These are phyloP conservation scores for Silybum marianum DNA, from an alignment of 129 eudicot species.

Conservation along the genomic window DNA sequence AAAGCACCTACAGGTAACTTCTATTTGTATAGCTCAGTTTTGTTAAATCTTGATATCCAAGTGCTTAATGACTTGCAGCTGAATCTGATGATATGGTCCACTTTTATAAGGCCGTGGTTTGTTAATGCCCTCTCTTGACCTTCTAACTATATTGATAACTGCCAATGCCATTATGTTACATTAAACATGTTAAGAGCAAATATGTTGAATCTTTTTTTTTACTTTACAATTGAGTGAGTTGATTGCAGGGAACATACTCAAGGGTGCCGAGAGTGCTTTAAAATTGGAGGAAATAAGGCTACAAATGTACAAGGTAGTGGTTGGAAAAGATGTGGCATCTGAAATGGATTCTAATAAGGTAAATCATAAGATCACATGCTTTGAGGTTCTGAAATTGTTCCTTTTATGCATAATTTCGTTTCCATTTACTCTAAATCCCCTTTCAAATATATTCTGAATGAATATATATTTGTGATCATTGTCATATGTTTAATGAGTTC, in stretches of 20 bases:
- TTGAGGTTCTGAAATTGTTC: slow-evolving; percentile 8
- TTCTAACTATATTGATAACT: not conserved
- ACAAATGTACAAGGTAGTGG: slow-evolving; percentile 54
- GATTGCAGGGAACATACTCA: slow-evolving; percentile 54
- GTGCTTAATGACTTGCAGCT: slow-evolving; percentile 12
- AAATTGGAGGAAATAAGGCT: slow-evolving; percentile 74
- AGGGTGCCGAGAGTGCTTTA: slow-evolving; percentile 75
- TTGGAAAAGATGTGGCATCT: slow-evolving; percentile 42
- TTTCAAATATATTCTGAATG: not conserved
- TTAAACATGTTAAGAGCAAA: not conserved
- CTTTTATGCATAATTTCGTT: not conserved
- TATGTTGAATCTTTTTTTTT: not conserved
- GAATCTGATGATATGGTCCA: not conserved
- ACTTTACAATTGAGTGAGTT: slow-evolving; percentile 20
- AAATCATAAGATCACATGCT: slow-evolving; percentile 26
- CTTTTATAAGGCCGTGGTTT: not conserved
- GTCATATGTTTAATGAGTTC: slow-evolving; percentile 7
- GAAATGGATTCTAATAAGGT: slow-evolving; percentile 54
- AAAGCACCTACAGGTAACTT: slow-evolving; percentile 47
- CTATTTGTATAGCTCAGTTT: slow-evolving; percentile 8
- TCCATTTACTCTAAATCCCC: not conserved
- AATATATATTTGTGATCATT: not conserved
- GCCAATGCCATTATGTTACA: not conserved
- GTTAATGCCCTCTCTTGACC: not conserved
- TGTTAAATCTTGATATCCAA: not conserved